Evolutionary conservation across 352 stramenopile genomes (phyloP), one percentile per base, ranked within the genome.

Genomic region (Phytophthora colocasiae): DNA sequence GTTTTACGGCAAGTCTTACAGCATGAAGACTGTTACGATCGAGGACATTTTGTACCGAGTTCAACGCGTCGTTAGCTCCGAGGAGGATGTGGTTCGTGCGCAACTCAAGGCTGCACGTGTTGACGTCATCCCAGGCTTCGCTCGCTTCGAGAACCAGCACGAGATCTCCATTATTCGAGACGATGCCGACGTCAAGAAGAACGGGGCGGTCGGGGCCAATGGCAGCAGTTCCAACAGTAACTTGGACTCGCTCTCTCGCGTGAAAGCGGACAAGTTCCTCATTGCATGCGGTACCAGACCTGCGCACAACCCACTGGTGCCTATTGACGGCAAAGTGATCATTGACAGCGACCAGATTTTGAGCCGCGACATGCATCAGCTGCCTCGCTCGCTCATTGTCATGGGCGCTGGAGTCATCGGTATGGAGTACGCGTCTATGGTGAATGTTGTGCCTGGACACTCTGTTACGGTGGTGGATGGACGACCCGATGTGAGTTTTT

Each of bases 401-500:
- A 71, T 93, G 10, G 90, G 90, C 27, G 90, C 90, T 3, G 90
- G 90, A 7, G 90, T 97, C 45, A 95, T 97, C 36, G 90, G 90
- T 63, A 97, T 97, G 77, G 90, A 97, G 69, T 97, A 97, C 74
- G 90, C 90, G 15, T 93, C 83, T 44, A 97, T 97, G 89, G 73
- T 97, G 26, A 96, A 94, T 60, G 85, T 97, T 34, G 70, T 97
- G 17, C 89, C 87, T 8, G 90, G 90, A 3, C 91, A 92, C 44
- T 87, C 80, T 31, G 90, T 97, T 52, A 97, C 87, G 15, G 86
- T 97, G 17, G 87, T 97, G 29, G 90, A 97, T 40, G 81, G 83
- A 6, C 82, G 87, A 2, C 72, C 78, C 47, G 85, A 93, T 43
- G 80, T 91, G 47, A 60, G 76, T 80, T 36, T 34, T 36, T 36